A percentile compares a stretch with the other conserved stretches of the same genome.
These are phyloP conservation scores for Poa pratensis DNA, from an alignment of 176 grass and related monocot genomes.

Conservation along the genomic window DNA sequence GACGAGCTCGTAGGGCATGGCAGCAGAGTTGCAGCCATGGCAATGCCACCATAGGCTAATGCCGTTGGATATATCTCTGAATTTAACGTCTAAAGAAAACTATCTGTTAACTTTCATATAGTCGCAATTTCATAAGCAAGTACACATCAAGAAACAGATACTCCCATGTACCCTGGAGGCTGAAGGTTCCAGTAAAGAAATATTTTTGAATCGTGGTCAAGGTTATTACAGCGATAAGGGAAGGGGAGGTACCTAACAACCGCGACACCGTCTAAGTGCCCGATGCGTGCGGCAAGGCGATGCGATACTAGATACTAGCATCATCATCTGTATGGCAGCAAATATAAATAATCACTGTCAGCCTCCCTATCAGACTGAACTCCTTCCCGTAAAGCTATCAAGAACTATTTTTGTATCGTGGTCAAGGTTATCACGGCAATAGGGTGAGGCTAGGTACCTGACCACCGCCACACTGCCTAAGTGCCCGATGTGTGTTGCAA, in stretches of 20 bases:
- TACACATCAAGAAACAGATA: slow-evolving; percentile 14
- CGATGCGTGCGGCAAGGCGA: not conserved
- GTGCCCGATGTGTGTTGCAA: not conserved
- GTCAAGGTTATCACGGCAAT: not conserved
- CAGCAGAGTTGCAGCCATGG: no score
- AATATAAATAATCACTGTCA: not conserved
- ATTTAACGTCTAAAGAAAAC: not conserved
- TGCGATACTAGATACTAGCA: not conserved
- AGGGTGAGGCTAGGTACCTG: not conserved
- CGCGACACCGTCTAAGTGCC: not conserved
- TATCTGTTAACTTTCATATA: not conserved
- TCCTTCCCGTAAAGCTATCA: slow-evolving; percentile 1
- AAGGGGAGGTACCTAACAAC: not conserved
- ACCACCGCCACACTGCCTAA: not conserved
- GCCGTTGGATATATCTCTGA: no score
- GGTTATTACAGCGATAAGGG: not conserved
- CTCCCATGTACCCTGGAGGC: not conserved
- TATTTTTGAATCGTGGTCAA: not conserved
- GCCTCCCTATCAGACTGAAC: not conserved
- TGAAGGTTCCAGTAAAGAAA: slow-evolving; percentile 18
- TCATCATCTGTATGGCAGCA: not conserved
- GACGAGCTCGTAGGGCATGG: no score
- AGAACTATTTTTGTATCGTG: not conserved
- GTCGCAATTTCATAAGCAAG: not conserved
- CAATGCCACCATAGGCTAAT: no score